A percentile compares a stretch with the other conserved stretches of the same genome.
Evolutionary conservation across 176 grass and related monocot genomes (phyloP).

Genomic region (Rhynchospora tenuis): DNA sequence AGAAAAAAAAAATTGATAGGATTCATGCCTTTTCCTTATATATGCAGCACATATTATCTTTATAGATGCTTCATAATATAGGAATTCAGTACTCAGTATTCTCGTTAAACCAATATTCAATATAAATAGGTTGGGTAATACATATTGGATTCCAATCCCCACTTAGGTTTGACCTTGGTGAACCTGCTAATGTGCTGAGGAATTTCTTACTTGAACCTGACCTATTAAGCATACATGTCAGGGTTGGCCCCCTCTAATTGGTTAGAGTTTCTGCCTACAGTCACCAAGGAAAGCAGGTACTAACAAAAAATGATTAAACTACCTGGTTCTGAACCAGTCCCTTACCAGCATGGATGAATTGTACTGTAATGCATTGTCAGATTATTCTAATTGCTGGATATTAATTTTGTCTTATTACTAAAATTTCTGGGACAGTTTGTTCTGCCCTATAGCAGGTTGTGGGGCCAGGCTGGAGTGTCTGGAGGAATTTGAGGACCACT

Average conservation of each 20-base stretch:
- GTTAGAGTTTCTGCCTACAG: too few species aligned
- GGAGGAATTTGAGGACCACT: constrained; percentile 89
- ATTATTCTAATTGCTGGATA: background rate
- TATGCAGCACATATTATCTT: too few species aligned
- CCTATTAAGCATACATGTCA: background rate
- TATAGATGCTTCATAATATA: too few species aligned
- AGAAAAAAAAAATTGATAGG: too few species aligned
- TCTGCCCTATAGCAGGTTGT: constrained; percentile 87
- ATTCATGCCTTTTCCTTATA: too few species aligned
- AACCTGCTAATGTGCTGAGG: background rate
- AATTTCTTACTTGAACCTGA: background rate
- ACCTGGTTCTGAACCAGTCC: background rate
- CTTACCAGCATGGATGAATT: background rate
- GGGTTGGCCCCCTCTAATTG: background rate
- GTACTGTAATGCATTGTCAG: background rate
- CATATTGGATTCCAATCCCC: background rate
- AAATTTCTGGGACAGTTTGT: constrained; percentile 41
- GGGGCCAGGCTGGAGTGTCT: constrained; percentile 56
- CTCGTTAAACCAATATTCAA: background rate
- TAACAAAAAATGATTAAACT: background rate
- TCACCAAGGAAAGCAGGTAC: background rate
- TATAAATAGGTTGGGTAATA: background rate
- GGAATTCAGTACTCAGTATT: background rate
- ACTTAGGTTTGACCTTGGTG: background rate
- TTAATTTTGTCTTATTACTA: background rate